Percentiles rank a stretch among this genome's conserved stretches.
Evolutionary conservation across 1,284 basidiomycete genomes (phyloP).

Genomic region (Golubevia sp.): DNA sequence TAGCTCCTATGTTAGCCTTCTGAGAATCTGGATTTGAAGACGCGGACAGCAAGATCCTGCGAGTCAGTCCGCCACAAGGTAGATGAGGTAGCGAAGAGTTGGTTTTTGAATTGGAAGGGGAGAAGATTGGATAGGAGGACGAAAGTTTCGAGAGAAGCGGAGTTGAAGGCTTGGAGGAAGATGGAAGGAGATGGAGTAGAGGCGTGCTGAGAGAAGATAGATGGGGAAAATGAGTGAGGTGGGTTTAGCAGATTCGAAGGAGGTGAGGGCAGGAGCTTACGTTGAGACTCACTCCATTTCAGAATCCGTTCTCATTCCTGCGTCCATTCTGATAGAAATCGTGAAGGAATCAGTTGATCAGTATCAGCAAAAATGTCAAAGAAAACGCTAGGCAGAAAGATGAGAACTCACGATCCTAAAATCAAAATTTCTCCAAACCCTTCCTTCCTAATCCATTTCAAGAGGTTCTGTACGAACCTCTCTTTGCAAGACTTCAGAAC

Average conservation of each 20-base stretch:
- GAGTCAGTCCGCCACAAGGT: conserved; percentile 25
- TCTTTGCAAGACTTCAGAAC: conserved; percentile 20
- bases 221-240: too few species aligned
- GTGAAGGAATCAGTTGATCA: not conserved
- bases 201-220: conserved; percentile 14
- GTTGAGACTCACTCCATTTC: conserved; percentile 18
- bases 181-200: conserved; percentile 8
- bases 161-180: not conserved
- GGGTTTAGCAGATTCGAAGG: too few species aligned
- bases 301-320: conserved; percentile 30
- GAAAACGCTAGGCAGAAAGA: not conserved
- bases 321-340: conserved; percentile 23
- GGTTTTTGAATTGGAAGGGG: conserved; percentile 1
- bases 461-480: conserved; percentile 9
- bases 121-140: not conserved
- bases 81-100: conserved; percentile 15
- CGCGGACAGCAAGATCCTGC: conserved; percentile 12
- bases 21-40: not conserved
- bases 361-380: not conserved
- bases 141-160: not conserved
- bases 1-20: conserved; percentile 5
- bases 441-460: conserved; percentile 15
- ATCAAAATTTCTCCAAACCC: conserved; percentile 16
- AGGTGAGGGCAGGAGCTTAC: too few species aligned
- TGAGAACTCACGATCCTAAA: conserved; percentile 7